phyloP scores from a whole-genome alignment of 495 filamentous ascomycete species.

The Podospora fimiseda region DNA sequence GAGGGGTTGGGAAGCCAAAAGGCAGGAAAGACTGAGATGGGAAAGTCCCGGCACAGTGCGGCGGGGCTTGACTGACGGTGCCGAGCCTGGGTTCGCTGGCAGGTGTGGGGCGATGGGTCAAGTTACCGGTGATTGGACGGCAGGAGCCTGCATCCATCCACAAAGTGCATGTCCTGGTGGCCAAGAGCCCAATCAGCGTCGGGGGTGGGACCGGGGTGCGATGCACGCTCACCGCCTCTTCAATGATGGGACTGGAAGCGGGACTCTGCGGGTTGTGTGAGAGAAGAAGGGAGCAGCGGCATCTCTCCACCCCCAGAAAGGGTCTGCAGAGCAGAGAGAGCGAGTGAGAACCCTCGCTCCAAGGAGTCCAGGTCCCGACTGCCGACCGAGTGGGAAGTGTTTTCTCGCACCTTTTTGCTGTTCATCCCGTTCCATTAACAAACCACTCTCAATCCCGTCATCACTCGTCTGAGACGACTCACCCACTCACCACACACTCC shows the following conservation, averaged over 20 bases:
- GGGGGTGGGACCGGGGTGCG: conserved; percentile 22
- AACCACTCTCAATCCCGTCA: neutral
- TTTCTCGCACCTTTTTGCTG: neutral
- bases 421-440: too few relatives aligned
- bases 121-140: conserved; percentile 20
- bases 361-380: neutral
- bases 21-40: neutral
- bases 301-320: conserved; percentile 1
- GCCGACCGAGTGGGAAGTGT: neutral
- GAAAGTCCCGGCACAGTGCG: conserved; percentile 29
- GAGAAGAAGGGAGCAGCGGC: conserved; percentile 10
- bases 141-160: conserved; percentile 21
- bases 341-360: conserved; percentile 5
- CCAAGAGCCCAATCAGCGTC: conserved; percentile 24
- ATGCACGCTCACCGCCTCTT: conserved; percentile 38
- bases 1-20: conserved; percentile 18
- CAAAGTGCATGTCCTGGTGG: conserved; percentile 14
- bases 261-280: conserved; percentile 16
- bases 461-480: conserved; percentile 5
- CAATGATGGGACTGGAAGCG: conserved; percentile 15
- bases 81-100: conserved; percentile 6
- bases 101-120: neutral
- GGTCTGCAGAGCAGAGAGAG: neutral
- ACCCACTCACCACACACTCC: neutral
- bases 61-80: conserved; percentile 16